Percentiles rank a stretch among this genome's conserved stretches.
These are phyloP conservation scores for Oxyria digyna DNA, from an alignment of 148 eudicot species.

Conservation along the genomic window DNA sequence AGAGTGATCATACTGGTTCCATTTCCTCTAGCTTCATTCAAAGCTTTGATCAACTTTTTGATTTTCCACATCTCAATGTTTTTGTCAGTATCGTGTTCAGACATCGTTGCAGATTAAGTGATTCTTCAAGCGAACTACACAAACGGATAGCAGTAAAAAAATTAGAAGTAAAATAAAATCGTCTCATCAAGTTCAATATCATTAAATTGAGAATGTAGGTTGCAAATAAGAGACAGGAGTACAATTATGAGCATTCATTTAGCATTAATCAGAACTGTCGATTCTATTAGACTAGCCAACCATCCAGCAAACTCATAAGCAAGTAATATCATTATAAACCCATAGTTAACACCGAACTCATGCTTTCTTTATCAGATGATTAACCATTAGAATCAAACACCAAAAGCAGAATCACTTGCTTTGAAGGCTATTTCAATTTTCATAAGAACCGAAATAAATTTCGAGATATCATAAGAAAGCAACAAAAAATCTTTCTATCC, in stretches of 20 bases:
- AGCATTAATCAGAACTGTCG: no score
- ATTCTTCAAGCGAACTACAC: background rate
- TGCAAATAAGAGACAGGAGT: background rate
- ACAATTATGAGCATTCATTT: no score
- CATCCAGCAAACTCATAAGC: background rate
- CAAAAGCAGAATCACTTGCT: background rate
- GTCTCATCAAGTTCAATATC: background rate
- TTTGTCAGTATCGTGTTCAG: slow-evolving; percentile 17
- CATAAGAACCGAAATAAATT: background rate
- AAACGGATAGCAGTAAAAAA: background rate
- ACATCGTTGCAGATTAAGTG: slow-evolving; percentile 7
- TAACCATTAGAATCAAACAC: background rate
- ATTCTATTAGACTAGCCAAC: no score
- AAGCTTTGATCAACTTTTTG: slow-evolving; percentile 16
- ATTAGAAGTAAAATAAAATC: background rate
- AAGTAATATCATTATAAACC: background rate
- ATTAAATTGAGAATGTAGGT: background rate
- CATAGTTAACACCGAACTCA: background rate
- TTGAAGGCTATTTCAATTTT: background rate
- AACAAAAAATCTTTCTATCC: background rate
- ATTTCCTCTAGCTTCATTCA: slow-evolving; percentile 15
- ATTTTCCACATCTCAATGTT: slow-evolving; percentile 17
- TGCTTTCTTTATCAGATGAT: background rate
- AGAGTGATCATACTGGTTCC: slow-evolving; percentile 17
- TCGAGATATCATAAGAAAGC: background rate